Conservation (phyloP, 805 yeast species). For the Nakazawaea populi region DNA sequence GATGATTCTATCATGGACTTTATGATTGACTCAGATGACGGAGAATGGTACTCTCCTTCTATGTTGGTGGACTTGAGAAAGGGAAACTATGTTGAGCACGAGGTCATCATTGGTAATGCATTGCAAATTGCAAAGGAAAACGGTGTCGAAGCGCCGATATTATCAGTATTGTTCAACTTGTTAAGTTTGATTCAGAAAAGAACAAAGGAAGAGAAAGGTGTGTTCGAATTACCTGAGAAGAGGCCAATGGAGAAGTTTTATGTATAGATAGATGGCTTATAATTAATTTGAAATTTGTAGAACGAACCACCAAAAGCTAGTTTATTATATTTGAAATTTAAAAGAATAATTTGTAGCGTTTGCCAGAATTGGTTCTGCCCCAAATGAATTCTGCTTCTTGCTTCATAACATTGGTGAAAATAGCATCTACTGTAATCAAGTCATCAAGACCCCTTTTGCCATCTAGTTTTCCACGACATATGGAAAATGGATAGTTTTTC, state of each 20-base stretch:
- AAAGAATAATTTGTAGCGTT: slow-evolving; percentile 11
- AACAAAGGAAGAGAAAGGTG: slow-evolving; percentile 24
- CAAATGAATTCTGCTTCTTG: slow-evolving; percentile 10
- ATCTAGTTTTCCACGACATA: slow-evolving; percentile 14
- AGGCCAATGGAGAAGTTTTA: slow-evolving; percentile 19
- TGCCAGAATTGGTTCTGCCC: slow-evolving; percentile 9
- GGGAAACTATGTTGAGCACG: slow-evolving; percentile 35
- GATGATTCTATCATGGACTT: slow-evolving; percentile 26
- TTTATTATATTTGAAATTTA: not conserved
- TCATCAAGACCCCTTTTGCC: slow-evolving; percentile 15
- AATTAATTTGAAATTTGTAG: too few species aligned
- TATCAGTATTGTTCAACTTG: slow-evolving; percentile 21
- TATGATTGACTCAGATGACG: slow-evolving; percentile 35
- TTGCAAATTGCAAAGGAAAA: slow-evolving; percentile 23
- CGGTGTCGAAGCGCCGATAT: slow-evolving; percentile 24
- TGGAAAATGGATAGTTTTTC: slow-evolving; percentile 14
- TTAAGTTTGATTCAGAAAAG: slow-evolving; percentile 25
- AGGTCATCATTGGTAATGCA: slow-evolving; percentile 38
- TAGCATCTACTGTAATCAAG: slow-evolving; percentile 10
- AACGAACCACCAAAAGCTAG: too few species aligned
- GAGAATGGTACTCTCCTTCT: slow-evolving; percentile 37
- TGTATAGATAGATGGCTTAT: not conserved
- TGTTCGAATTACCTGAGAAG: slow-evolving; percentile 22
- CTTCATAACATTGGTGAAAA: slow-evolving; percentile 8
- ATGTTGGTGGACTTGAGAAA: slow-evolving; percentile 42